A percentile compares a stretch with the other conserved stretches of the same genome.
Conservation (phyloP, 768 basidiomycete genomes). For the Collybia sordida region DNA sequence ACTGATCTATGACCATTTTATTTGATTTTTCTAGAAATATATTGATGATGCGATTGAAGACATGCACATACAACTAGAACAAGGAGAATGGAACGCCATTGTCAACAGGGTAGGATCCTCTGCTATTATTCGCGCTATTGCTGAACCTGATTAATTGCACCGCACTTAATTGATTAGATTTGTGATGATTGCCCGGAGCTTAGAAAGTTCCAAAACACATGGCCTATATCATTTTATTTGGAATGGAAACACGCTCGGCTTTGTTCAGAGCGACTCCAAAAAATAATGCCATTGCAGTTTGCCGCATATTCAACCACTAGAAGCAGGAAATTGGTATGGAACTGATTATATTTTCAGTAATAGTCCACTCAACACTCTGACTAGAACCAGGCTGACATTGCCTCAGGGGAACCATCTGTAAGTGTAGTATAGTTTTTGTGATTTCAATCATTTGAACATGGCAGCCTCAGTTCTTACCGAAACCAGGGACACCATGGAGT, state of each 20-base stretch:
- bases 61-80: background rate
- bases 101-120: background rate
- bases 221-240: conserved; percentile 23
- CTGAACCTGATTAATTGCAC: background rate
- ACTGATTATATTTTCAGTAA: no score
- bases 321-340: no score
- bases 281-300: no score
- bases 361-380: no score
- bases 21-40: background rate
- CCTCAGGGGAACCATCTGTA: no score
- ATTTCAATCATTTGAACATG: no score
- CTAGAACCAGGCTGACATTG: no score
- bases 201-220: conserved; percentile 15
- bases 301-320: no score
- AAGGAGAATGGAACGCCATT: background rate
- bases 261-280: background rate
- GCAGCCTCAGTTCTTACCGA: no score
- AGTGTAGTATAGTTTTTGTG: no score
- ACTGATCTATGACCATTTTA: no score
- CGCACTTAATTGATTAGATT: background rate
- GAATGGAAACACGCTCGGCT: conserved; percentile 4
- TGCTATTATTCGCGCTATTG: background rate
- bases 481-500: background rate
- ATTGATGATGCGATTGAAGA: background rate
- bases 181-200: conserved; percentile 3